Conservation (phyloP, 106 monocot species). For the Dendrobium chrysotoxum region DNA sequence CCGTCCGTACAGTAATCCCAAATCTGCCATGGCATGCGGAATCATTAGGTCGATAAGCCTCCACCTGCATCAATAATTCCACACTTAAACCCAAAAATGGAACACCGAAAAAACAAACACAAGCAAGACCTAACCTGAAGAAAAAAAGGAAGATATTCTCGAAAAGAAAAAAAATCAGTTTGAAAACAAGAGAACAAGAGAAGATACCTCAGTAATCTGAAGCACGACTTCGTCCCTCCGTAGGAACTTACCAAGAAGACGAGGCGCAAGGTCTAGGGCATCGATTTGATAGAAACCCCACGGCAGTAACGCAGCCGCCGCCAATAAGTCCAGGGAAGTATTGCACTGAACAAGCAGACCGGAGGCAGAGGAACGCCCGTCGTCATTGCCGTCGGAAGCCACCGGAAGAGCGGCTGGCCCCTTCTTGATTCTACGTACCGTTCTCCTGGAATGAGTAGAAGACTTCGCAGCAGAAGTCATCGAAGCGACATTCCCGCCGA, state of each 20-base stretch:
- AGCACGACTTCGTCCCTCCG: slow-evolving; percentile 69
- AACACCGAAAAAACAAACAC: not conserved
- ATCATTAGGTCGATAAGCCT: slow-evolving; percentile 63
- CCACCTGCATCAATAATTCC: slow-evolving; percentile 31
- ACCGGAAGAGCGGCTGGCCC: slow-evolving; percentile 1
- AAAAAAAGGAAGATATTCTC: not conserved
- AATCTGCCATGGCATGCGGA: slow-evolving; percentile 70
- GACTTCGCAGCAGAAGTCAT: slow-evolving; percentile 2
- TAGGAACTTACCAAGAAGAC: slow-evolving; percentile 67
- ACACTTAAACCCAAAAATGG: not conserved
- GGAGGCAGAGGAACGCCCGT: not conserved
- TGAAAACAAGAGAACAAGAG: not conserved
- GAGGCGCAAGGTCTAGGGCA: slow-evolving; percentile 64
- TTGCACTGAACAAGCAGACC: not conserved
- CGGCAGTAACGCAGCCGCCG: slow-evolving; percentile 27
- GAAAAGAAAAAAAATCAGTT: not conserved
- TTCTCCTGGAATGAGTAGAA: slow-evolving; percentile 32
- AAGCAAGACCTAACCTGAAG: not conserved
- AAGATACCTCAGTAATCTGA: slow-evolving; percentile 62
- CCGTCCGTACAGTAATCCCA: slow-evolving; percentile 55
- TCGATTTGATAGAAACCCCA: slow-evolving; percentile 48
- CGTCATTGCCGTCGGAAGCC: not conserved
- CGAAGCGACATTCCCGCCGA: not conserved
- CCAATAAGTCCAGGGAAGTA: not conserved
- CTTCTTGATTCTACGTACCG: slow-evolving; percentile 5